These are phyloP conservation scores for Magnusiomyces suaveolens DNA, from an alignment of 1,139 yeast species.

Conservation along the genomic window DNA sequence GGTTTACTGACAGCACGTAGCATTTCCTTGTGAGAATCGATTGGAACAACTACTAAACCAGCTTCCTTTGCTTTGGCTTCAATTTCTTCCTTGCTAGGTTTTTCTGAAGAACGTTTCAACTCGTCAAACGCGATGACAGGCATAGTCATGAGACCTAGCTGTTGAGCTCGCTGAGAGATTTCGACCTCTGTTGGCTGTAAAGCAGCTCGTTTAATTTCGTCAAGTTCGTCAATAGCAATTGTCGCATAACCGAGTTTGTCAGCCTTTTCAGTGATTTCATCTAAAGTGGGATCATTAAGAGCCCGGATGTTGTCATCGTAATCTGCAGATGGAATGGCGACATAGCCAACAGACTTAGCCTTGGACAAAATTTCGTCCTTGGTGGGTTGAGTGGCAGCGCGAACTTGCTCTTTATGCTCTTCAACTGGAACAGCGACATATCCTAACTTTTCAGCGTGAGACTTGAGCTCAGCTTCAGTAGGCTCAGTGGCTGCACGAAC, in stretches of 20 bases:
- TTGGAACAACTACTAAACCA: constrained; percentile 27
- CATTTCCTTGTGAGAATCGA: constrained; percentile 8
- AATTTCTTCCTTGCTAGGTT: constrained; percentile 35
- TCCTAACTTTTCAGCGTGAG: constrained; percentile 17
- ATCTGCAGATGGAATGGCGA: constrained; percentile 10
- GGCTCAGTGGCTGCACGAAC: constrained; percentile 7
- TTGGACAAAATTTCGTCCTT: constrained; percentile 15
- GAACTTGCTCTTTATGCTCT: too few species aligned
- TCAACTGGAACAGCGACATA: constrained; percentile 10
- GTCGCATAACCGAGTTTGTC: constrained; percentile 16
- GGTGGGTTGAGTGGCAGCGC: constrained; percentile 16
- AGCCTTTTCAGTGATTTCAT: constrained; percentile 26
- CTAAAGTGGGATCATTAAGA: constrained; percentile 17
- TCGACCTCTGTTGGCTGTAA: constrained; percentile 16
- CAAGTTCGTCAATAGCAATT: constrained; percentile 9
- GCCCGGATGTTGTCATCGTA: constrained; percentile 11
- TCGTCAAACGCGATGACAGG: constrained; percentile 25
- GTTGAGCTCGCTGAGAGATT: constrained; percentile 18
- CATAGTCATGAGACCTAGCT: constrained; percentile 23
- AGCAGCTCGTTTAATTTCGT: constrained; percentile 20
- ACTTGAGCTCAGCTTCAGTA: constrained; percentile 6
- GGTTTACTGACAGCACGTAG: constrained; percentile 11
- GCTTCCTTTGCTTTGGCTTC: constrained; percentile 28
- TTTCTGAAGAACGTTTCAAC: constrained; percentile 26
- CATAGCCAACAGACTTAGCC: constrained; percentile 22